Conservation (phyloP, 345 rosid species). For the Hypericum perforatum region DNA sequence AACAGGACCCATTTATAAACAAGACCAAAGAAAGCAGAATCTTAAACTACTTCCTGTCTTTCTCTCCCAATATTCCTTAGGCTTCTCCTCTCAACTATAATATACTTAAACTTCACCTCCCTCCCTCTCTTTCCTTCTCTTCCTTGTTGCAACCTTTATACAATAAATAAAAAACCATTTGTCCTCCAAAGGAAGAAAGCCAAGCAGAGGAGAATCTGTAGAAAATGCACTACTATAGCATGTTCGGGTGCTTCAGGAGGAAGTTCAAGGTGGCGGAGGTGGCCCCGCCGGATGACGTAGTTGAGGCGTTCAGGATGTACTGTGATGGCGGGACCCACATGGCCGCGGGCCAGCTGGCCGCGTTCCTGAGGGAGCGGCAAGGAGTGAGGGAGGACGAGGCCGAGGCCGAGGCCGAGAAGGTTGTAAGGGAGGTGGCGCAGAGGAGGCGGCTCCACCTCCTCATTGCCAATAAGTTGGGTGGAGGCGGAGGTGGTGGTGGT, state of each 20-base stretch:
- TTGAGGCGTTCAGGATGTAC: conserved; percentile 41
- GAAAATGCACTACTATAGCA: conserved; percentile 23
- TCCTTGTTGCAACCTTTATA: too few species aligned
- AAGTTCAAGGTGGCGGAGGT: conserved; percentile 55
- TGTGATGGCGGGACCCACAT: conserved; percentile 45
- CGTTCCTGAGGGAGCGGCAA: conserved; percentile 47
- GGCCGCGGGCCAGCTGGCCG: conserved; percentile 63
- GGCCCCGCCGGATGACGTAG: conserved; percentile 57
- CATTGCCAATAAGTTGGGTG: conserved; percentile 30
- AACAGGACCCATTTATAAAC: too few species aligned
- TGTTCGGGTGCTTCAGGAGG: conserved; percentile 62
- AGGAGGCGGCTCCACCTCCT: conserved; percentile 31
- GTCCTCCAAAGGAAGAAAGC: too few species aligned
- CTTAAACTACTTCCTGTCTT: too few species aligned
- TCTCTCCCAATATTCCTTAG: too few species aligned
- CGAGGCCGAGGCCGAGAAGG: conserved; percentile 38
- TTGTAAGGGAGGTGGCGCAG: conserved; percentile 45
- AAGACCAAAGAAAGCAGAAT: too few species aligned
- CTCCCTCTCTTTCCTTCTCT: too few species aligned
- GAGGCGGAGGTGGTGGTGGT: too few species aligned
- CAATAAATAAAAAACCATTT: too few species aligned
- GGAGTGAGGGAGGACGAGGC: conserved; percentile 18
- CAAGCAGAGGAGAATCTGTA: too few species aligned
- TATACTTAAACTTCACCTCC: too few species aligned
- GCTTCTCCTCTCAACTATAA: too few species aligned